Evolutionary conservation across 2,329 filamentous ascomycete genomes (phyloP).

Genomic region (Colletotrichum liaoningense): DNA sequence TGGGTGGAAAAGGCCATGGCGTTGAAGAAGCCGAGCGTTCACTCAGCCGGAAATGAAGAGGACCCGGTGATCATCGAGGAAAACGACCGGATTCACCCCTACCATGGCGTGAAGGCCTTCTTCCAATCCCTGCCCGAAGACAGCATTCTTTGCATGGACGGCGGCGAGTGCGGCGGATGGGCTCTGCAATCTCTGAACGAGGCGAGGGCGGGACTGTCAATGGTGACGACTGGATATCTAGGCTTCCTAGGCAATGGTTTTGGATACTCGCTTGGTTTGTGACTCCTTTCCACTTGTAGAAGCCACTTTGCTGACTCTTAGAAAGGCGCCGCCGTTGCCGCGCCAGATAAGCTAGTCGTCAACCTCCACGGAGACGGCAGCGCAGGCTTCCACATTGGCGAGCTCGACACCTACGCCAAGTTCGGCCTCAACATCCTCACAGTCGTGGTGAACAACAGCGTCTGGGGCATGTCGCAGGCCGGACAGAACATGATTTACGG

Average conservation of each 20-base stretch:
- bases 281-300: no score
- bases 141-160: conserved; percentile 15
- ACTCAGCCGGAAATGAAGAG: not conserved
- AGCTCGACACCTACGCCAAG: conserved; percentile 26
- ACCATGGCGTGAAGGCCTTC: conserved; percentile 4
- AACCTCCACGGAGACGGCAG: conserved; percentile 23
- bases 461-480: conserved; percentile 28
- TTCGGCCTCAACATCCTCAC: conserved; percentile 20
- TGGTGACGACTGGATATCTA: conserved; percentile 9
- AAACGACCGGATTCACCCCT: conserved; percentile 12
- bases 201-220: conserved; percentile 2
- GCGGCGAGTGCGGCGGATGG: conserved; percentile 18
- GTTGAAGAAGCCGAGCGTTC: not conserved
- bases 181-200: conserved; percentile 15
- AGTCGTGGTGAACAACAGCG: conserved; percentile 16
- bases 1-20: not conserved
- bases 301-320: not conserved
- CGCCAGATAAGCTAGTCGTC: conserved; percentile 12
- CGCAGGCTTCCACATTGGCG: conserved; percentile 20
- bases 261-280: conserved; percentile 19
- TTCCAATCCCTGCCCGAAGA: conserved; percentile 4
- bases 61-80: not conserved
- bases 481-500: conserved; percentile 22
- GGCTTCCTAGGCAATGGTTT: conserved; percentile 20
- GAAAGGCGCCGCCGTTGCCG: conserved; percentile 17